Percentiles rank a stretch among this genome's conserved stretches.
phyloP scores from a whole-genome alignment of 768 basidiomycete genomes.

The Dioszegia crocea region DNA sequence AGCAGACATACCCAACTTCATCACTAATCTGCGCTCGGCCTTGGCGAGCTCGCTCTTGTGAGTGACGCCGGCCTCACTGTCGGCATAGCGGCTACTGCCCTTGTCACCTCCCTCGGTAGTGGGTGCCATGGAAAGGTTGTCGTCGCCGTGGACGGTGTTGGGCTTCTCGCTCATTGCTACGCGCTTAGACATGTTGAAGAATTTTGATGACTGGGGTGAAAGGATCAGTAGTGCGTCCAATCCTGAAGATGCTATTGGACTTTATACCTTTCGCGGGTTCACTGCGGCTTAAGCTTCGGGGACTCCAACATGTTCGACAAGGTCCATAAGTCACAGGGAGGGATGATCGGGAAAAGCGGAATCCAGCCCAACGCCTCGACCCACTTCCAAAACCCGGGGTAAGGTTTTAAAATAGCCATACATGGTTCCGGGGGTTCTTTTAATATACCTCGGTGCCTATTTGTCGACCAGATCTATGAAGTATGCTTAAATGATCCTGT shows the following conservation, averaged over 20 bases:
- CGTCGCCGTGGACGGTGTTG: neutral
- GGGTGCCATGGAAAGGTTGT: neutral
- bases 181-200: slow-evolving; percentile 7
- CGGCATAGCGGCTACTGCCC: slow-evolving; percentile 23
- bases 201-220: neutral
- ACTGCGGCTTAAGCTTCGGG: no score
- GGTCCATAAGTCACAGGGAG: no score
- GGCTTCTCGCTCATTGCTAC: slow-evolving; percentile 13
- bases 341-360: no score
- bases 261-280: neutral
- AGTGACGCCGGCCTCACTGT: slow-evolving; percentile 10
- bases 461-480: no score
- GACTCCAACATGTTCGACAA: no score
- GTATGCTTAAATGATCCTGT: no score
- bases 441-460: no score
- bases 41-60: slow-evolving; percentile 16
- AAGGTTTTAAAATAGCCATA: neutral
- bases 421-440: no score
- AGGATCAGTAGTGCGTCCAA: no score
- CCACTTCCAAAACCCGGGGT: no score
- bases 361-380: no score
- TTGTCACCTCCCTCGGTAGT: slow-evolving; percentile 30
- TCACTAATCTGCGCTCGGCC: slow-evolving; percentile 31
- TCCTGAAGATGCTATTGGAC: no score
- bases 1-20: slow-evolving; percentile 36